Evolutionary conservation across 768 basidiomycete species (phyloP), one percentile per base, ranked within the genome.

Genomic region (Tulasnella sp.): DNA sequence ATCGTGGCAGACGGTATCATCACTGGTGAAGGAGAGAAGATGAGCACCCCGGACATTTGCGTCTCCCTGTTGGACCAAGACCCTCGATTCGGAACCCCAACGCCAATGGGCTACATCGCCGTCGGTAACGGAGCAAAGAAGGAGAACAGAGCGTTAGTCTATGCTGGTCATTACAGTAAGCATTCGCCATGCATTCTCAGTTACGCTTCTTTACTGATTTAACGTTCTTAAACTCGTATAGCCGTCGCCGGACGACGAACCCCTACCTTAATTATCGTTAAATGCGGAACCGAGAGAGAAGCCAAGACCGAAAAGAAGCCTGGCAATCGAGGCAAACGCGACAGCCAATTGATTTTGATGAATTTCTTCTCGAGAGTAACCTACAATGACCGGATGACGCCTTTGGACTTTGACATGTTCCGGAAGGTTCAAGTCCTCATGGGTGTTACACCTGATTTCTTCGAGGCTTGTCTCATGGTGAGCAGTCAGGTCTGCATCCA

Each of bases 371-470:
- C 96, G 75, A 92, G 95, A 72, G 98, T 99, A 83, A 99, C 98
- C 24, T 99, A 99, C 87, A 99, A 99, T 86, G 98, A 99, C 85
- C 94, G 97, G 81, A 99, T 99, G 97, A 91, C 91, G 40, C 98
- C 98, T 9, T 90, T 99, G 83, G 98, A 99, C 85, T 99, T 96
- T 85, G 98, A 99, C 87, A 89, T 99, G 48, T 99, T 99, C 89
- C 92, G 98, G 77, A 99, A 99, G 88, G 92, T 96, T 3, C 96
- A 99, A 83, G 89, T 93, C 42, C 90, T 99, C 46, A 98, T 98
- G 95, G 97, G 98, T n/a, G 95, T 99, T 12, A 99, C 98, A 1
- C 97, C 98, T 1, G 98, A 99, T 85, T 98, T 95, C 86, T 99
- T 99, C 84, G 98, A 99, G 88, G 95, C 97, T 75, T 93, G 93